phyloP scores from a whole-genome alignment of 768 basidiomycete species.

The Hebeloma cylindrosporum region DNA sequence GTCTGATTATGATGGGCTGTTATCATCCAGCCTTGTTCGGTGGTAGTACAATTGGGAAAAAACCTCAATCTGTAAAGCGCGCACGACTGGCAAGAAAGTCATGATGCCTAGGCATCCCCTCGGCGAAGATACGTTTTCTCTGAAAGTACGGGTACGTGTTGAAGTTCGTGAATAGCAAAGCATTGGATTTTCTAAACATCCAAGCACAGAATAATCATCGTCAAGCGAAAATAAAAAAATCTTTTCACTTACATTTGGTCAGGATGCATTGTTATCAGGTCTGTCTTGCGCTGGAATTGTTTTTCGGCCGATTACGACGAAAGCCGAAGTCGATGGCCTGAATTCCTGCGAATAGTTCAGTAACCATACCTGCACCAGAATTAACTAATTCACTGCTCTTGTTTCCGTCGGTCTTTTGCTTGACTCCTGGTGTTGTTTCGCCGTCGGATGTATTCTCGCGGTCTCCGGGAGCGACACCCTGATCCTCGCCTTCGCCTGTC shows the following conservation, averaged over 20 bases:
- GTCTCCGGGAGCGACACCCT: not conserved
- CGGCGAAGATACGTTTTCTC: no score
- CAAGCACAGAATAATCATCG: no score
- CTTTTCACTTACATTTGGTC: not conserved
- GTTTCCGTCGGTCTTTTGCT: not conserved
- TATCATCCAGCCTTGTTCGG: no score
- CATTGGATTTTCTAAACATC: no score
- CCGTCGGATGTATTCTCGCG: slow-evolving; percentile 2
- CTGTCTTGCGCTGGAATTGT: not conserved
- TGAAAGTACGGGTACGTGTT: no score
- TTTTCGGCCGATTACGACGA: slow-evolving; percentile 10
- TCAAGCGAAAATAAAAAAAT: no score
- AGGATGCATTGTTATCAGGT: not conserved
- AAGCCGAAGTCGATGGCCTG: slow-evolving; percentile 17
- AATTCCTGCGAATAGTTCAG: slow-evolving; percentile 5
- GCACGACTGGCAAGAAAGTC: no score
- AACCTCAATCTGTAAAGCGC: no score
- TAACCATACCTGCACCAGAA: not conserved
- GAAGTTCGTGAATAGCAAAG: no score
- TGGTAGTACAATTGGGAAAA: no score
- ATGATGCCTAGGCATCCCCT: no score
- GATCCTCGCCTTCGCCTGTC: not conserved
- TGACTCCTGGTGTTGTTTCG: slow-evolving; percentile 1
- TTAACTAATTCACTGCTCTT: slow-evolving; percentile 4
- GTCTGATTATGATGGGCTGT: no score